Evolutionary conservation across 2,329 filamentous ascomycete genomes (phyloP), one percentile per base, ranked within the genome.

Genomic region (Epichloe hybrida): DNA sequence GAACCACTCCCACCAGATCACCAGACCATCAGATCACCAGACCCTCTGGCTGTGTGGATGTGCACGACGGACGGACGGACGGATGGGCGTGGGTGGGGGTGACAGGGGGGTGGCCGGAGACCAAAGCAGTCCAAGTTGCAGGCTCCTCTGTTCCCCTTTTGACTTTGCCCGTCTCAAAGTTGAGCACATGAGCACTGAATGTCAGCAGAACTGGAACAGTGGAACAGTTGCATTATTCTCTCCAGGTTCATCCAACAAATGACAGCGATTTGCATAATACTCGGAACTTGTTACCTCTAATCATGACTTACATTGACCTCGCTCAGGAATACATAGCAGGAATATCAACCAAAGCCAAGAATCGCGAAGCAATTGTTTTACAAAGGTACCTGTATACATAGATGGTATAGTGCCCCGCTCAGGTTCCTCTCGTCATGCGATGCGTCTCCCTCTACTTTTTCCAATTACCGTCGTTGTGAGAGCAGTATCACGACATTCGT

Each of bases 181-280:
- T 66, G 68, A 62, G 65, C 70, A 73, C 70, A 72, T 73, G 70
- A 72, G 66, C 68, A 67, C 44, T 31, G 8, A 31, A 31, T 9
- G 27, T 8, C 40, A 21, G 38, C n/a, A 17, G 7, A 27, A 27
- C 27, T 31, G 27, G 27, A 31, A 31, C 27, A 31, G 27, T 9
- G 27, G 27, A 31, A 31, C 27, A 31, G 27, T 31, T 31, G 27
- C 27, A 31, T 31, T 31, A 7, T 27, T 39, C 13, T n/a, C 15
- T 15, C 17, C n/a, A n/a, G n/a, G n/a, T n/a, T n/a, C n/a, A n/a
- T n/a, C n/a, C n/a, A n/a, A n/a, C n/a, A n/a, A n/a, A n/a, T n/a
- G n/a, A n/a, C n/a, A n/a, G n/a, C n/a, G n/a, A n/a, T n/a, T n/a
- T n/a, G n/a, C n/a, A n/a, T n/a, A n/a, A n/a, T n/a, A n/a, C n/a